Evolutionary conservation across 768 basidiomycete genomes (phyloP).

Genomic region (Suillus occidentalis): DNA sequence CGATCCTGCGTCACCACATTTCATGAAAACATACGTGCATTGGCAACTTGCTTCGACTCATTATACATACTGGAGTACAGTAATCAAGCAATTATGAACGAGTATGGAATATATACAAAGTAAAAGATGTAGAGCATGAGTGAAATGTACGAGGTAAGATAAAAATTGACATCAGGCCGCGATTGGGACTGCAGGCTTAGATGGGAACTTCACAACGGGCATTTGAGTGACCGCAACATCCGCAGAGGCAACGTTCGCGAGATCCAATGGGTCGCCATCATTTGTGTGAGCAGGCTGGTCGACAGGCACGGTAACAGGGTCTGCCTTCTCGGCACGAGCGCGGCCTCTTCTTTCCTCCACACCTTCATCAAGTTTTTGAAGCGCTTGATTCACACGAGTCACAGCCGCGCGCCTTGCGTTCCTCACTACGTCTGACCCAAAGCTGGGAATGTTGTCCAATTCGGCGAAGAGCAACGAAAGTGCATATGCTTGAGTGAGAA

Average conservation of each 20-base stretch:
- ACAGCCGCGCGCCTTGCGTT: constrained; percentile 55
- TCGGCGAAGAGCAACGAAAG: constrained; percentile 52
- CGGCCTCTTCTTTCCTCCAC: constrained; percentile 39
- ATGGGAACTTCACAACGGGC: background rate
- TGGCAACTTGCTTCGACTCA: background rate
- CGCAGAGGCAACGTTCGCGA: background rate
- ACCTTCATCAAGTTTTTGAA: constrained; percentile 50
- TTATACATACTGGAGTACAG: background rate
- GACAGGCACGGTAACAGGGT: background rate
- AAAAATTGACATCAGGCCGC: background rate
- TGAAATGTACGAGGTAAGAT: background rate
- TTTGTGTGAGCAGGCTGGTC: background rate
- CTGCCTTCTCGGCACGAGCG: background rate
- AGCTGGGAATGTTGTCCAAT: constrained; percentile 62
- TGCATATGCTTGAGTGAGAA: constrained; percentile 64
- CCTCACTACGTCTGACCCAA: constrained; percentile 55
- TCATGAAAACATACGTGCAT: background rate
- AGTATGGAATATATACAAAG: background rate
- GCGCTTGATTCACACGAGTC: constrained; percentile 51
- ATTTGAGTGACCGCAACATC: background rate
- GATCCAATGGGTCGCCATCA: background rate
- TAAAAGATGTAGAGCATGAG: background rate
- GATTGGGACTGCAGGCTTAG: background rate
- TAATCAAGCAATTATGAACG: background rate
- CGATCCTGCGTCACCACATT: too few species aligned